Evolutionary conservation across 2,329 filamentous ascomycete species (phyloP).

Genomic region (Huntiella omanensis): DNA sequence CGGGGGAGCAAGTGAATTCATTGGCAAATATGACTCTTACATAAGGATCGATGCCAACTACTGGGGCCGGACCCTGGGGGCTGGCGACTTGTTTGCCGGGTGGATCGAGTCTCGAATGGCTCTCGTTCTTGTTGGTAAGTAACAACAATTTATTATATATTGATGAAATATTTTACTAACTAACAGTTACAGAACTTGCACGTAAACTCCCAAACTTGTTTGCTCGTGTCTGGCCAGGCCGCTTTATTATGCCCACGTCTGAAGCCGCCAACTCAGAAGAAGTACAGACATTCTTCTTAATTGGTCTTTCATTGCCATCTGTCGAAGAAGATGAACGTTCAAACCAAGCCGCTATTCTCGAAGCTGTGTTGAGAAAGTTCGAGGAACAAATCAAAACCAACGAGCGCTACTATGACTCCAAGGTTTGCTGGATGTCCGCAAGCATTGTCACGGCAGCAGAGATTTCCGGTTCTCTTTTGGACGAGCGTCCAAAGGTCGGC

Average conservation of each 20-base stretch:
- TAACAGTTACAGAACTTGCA: background rate
- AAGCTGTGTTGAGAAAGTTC: conserved; percentile 26
- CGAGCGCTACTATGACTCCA: conserved; percentile 28
- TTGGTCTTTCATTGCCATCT: background rate
- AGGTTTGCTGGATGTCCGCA: conserved; percentile 29
- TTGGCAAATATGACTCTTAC: conserved; percentile 28
- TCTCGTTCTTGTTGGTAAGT: conserved; percentile 34
- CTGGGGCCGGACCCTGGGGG: conserved; percentile 39
- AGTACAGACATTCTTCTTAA: conserved; percentile 1
- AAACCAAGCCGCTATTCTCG: conserved; percentile 4
- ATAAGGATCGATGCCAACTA: conserved; percentile 44
- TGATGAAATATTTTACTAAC: background rate
- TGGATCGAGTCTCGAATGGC: conserved; percentile 46
- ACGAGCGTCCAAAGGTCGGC: conserved; percentile 31
- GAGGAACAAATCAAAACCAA: conserved; percentile 28
- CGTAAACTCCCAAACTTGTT: background rate
- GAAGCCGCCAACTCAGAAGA: background rate
- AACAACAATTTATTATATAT: too few relatives aligned
- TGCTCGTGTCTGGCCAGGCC: background rate
- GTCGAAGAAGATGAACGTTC: background rate
- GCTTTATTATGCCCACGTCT: background rate
- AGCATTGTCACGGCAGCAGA: conserved; percentile 21
- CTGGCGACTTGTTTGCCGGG: conserved; percentile 35
- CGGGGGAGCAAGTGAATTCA: conserved; percentile 15
- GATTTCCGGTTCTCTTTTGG: conserved; percentile 24